Evolutionary conservation across 495 filamentous ascomycete genomes (phyloP).

Genomic region (Chaetomium fimeti): DNA sequence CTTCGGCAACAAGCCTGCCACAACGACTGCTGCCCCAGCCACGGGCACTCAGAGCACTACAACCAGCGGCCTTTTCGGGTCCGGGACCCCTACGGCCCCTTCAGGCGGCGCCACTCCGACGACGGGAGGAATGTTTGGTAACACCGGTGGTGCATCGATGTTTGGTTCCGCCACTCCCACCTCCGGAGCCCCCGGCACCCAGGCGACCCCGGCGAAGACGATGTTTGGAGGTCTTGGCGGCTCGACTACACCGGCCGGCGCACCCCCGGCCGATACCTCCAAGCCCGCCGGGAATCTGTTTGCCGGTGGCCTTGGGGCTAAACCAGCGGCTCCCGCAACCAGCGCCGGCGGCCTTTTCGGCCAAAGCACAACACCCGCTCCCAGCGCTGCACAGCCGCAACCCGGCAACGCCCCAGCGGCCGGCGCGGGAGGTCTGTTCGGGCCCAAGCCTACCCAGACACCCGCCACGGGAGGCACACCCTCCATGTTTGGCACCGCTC

Average conservation of each 20-base stretch:
- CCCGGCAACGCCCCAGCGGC: neutral
- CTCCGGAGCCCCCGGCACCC: conserved; percentile 10
- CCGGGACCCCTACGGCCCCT: conserved; percentile 20
- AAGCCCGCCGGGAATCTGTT: conserved; percentile 26
- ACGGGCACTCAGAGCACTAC: conserved; percentile 22
- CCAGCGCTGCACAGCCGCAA: conserved; percentile 15
- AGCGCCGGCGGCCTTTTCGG: conserved; percentile 21
- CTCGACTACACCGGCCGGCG: conserved; percentile 38
- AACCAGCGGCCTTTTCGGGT: conserved; percentile 23
- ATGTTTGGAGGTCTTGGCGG: conserved; percentile 28
- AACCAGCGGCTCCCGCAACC: conserved; percentile 17
- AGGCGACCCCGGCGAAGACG: conserved; percentile 36
- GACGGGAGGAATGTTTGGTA: conserved; percentile 18
- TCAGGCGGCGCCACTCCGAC: conserved; percentile 21
- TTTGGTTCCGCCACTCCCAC: conserved; percentile 17
- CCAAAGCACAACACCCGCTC: conserved; percentile 19
- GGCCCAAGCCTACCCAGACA: neutral
- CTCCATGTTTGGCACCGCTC: conserved; percentile 24
- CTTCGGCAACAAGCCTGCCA: conserved; percentile 42
- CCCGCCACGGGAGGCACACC: neutral
- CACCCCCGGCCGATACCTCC: conserved; percentile 31
- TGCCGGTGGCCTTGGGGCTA: conserved; percentile 17
- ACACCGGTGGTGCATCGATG: neutral
- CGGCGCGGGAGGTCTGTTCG: conserved; percentile 26
- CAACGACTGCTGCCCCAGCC: conserved; percentile 33